Percentiles rank a stretch among this genome's conserved stretches.
Evolutionary conservation across 108 stramenopile species (phyloP).

Genomic region (Mayamaea pseudoterrestris): DNA sequence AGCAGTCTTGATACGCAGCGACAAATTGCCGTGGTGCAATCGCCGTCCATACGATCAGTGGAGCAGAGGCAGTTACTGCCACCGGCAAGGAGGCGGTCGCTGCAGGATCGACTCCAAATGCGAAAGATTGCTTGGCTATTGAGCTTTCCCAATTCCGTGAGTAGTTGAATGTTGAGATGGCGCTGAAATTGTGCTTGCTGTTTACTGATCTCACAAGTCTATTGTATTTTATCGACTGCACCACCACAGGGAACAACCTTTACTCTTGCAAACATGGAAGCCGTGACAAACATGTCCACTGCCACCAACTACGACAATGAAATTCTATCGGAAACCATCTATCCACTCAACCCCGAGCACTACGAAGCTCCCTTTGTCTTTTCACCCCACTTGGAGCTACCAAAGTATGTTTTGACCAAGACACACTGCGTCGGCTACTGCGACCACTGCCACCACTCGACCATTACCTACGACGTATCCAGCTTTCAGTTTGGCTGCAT

Average conservation of each 20-base stretch:
- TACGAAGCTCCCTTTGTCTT: not conserved
- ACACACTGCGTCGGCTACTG: conserved; percentile 64
- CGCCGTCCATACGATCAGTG: too few relatives aligned
- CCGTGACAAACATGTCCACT: not conserved
- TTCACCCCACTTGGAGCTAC: not conserved
- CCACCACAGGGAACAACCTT: conserved; percentile 6
- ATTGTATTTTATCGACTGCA: not conserved
- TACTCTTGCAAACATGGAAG: conserved; percentile 5
- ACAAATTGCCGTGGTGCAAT: too few relatives aligned
- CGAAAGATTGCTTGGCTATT: conserved; percentile 1
- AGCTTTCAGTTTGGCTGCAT: conserved; percentile 17
- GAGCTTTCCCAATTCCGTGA: not conserved
- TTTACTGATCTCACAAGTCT: not conserved
- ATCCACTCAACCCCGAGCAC: not conserved
- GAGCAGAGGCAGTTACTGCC: too few relatives aligned
- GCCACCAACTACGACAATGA: conserved; percentile 7
- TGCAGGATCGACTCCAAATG: too few relatives aligned
- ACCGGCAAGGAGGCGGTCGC: too few relatives aligned
- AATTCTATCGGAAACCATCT: too few relatives aligned
- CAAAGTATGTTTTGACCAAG: conserved; percentile 51
- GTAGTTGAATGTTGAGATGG: not conserved
- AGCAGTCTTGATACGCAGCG: too few relatives aligned
- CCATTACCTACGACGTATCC: conserved; percentile 32
- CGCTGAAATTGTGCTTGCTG: not conserved
- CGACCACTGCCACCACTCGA: conserved; percentile 26